Percentiles rank a stretch among this genome's conserved stretches.
phyloP scores from a whole-genome alignment of 306 rosid genomes.

The Begonia fuchsioides region DNA sequence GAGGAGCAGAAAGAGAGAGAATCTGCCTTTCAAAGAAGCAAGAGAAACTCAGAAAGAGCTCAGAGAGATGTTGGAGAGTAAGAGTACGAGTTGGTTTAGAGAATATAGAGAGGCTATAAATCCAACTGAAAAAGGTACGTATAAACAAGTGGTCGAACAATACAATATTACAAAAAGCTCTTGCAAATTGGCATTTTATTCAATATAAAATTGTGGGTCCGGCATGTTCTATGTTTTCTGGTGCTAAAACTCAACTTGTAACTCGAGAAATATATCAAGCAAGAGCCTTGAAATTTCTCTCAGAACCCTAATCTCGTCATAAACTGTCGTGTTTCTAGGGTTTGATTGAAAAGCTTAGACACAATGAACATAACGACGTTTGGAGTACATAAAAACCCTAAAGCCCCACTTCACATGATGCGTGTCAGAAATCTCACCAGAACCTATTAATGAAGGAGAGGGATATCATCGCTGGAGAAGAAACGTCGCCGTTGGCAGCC shows the following conservation, averaged over 20 bases:
- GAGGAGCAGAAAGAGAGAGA: not conserved
- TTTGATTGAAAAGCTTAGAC: no score
- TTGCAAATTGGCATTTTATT: no score
- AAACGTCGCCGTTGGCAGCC: not conserved
- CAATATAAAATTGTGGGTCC: no score
- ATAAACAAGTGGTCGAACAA: not conserved
- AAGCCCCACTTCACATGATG: constrained; percentile 57
- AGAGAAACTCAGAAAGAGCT: not conserved
- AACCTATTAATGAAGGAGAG: not conserved
- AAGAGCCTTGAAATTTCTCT: no score
- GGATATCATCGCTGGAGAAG: not conserved
- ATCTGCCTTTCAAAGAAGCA: not conserved
- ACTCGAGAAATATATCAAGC: no score
- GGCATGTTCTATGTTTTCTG: no score
- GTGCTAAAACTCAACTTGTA: no score
- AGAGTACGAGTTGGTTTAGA: not conserved
- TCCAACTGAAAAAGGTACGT: not conserved
- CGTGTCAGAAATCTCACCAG: constrained; percentile 44
- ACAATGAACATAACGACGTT: not conserved
- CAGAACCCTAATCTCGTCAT: no score
- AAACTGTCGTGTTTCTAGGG: no score
- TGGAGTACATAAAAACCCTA: not conserved
- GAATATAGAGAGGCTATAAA: not conserved
- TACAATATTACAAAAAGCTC: no score
- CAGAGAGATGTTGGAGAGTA: constrained; percentile 1